These are phyloP conservation scores for Fusarium continuum DNA, from an alignment of 2,329 filamentous ascomycete genomes.

Conservation along the genomic window DNA sequence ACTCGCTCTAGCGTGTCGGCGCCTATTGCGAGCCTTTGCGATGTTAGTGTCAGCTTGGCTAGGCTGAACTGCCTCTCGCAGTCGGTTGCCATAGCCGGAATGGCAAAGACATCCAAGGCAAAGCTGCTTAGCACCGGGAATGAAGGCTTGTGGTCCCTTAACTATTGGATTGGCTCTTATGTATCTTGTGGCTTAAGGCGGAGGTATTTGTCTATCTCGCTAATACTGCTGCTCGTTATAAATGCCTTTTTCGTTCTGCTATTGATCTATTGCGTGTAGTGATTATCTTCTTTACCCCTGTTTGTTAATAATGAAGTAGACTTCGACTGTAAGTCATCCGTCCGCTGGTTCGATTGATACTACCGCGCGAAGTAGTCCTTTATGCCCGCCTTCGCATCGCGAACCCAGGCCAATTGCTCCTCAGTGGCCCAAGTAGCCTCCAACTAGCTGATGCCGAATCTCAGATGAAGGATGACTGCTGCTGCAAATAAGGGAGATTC, in stretches of 20 bases:
- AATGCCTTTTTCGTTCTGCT: not conserved
- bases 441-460: not conserved
- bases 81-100: not conserved
- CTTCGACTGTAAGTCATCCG: too few species aligned
- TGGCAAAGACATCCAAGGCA: not conserved
- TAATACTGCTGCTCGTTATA: not conserved
- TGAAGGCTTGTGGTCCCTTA: not conserved
- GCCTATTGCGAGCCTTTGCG: not conserved
- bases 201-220: not conserved
- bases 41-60: not conserved
- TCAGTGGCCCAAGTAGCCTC: not conserved
- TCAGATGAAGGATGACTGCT: not conserved
- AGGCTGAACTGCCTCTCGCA: constrained; percentile 1
- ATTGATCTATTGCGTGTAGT: not conserved
- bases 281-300: too few species aligned
- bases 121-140: not conserved
- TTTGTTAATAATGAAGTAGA: too few species aligned
- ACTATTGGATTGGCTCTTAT: not conserved
- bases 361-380: too few species aligned
- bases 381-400: not conserved
- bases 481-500: not conserved
- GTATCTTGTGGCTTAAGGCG: not conserved
- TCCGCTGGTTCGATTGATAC: too few species aligned
- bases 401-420: not conserved
- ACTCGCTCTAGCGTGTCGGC: not conserved